These are phyloP conservation scores for Herpomyces periplanetae DNA, from an alignment of 2,329 filamentous ascomycete species.

Conservation along the genomic window DNA sequence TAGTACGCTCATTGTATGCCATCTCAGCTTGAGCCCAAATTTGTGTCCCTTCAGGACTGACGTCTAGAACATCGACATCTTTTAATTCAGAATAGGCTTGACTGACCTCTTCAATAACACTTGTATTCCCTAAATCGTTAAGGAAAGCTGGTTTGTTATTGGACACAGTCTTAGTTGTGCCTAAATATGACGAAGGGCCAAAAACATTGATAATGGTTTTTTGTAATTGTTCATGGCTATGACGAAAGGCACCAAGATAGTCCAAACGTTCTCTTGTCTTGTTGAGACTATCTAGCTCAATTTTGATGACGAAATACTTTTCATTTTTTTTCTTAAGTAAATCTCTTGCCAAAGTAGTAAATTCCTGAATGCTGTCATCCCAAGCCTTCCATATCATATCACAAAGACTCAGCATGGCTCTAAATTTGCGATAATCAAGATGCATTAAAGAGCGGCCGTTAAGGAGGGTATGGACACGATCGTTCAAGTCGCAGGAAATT, in stretches of 20 bases:
- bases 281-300: slow-evolving; percentile 44
- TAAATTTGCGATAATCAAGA: slow-evolving; percentile 64
- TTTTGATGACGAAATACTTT: slow-evolving; percentile 95
- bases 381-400: slow-evolving; percentile 60
- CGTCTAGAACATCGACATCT: slow-evolving; percentile 77
- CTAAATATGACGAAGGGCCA: slow-evolving; percentile 15
- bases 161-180: slow-evolving; percentile 12
- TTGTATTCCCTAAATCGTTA: slow-evolving; percentile 83
- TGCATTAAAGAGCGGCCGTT: slow-evolving; percentile 63
- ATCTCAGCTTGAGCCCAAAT: slow-evolving; percentile 79
- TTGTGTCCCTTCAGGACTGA: slow-evolving; percentile 53
- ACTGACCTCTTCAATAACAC: slow-evolving; percentile 77
- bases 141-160: slow-evolving; percentile 26
- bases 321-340: slow-evolving; percentile 72
- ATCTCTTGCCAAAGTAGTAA: slow-evolving; percentile 84
- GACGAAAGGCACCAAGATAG: slow-evolving; percentile 73
- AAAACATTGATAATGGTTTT: slow-evolving; percentile 89
- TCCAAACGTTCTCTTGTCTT: slow-evolving; percentile 63
- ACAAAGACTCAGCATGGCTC: slow-evolving; percentile 39
- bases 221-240: slow-evolving; percentile 90
- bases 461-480: slow-evolving; percentile 44
- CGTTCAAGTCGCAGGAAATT: slow-evolving; percentile 69
- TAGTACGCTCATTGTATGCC: slow-evolving; percentile 84
- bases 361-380: slow-evolving; percentile 89
- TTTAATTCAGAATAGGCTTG: slow-evolving; percentile 77